Base-by-base conservation (phyloP, 805 yeast genomes). In the Hanseniaspora valbyensis region DNA sequence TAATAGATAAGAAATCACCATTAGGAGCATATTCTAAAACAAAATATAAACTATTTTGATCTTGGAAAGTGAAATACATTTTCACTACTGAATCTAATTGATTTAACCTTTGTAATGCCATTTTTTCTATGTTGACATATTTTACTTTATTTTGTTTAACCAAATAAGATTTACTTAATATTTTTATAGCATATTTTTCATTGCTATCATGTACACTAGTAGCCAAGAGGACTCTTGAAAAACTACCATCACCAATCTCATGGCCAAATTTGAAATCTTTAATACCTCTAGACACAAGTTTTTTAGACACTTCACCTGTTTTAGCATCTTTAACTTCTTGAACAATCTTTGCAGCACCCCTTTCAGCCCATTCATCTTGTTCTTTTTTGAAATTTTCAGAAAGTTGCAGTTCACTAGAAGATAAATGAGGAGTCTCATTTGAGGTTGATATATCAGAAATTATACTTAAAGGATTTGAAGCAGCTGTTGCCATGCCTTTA, bases 241-340 rank as follows among this genome's bases (percentile, higher is more conserved):
- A 92, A 6, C 96, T 87, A 1, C 99, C 99, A 62, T 86, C 95
- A 28, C 99, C 99, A 26, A 92, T 75, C 40, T 83, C 79, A 16
- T 85, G 79, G 9, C 95, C 94, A 62, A 92, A 87, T 55, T 80
- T 82, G 65, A 89, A 92, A 62, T 92, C 98, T 56, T 80, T 78
- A 12, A 87, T 94, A 19, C 66, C 77, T 65, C 61, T 71, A 64
- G 63, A 74, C 41, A 71, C 78, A 50, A 73, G 68, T 61, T 69
- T 74, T 53, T 75, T 81, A 59, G 64, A 66, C 5, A 68, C 64
- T 61, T 76, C 67, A 10, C 85, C 86, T 13, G 70, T 63, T 2
- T 63, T 57, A 28, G 67, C 66, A 50, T 74, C 75, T 13, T 61
- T 58, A 3, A 68, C 68, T 21, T 70, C 69, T 53, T 70, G 72